Evolutionary conservation across 805 yeast genomes (phyloP), one percentile per base, ranked within the genome.

Genomic region (Peterozyma xylosa): DNA sequence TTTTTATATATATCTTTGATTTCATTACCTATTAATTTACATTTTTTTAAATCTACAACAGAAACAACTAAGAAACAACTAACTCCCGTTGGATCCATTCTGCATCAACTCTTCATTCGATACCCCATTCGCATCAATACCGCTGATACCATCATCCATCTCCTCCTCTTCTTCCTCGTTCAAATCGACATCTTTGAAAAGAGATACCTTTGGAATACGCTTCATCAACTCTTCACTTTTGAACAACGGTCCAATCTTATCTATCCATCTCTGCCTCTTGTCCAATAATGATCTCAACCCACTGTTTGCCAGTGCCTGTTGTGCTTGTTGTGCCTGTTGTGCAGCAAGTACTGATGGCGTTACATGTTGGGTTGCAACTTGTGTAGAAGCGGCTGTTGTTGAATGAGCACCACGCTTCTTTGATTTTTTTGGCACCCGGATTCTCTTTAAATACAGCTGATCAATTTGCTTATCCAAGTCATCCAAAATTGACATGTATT

Each of bases 401-500:
- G 52, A 32, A 38, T 57, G 45, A 39, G 53, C 43, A 18, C 63
- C 67, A 49, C 68, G 67, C 64, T 80, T 82, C 64, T 79, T 79
- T 52, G 76, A 70, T 57, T 76, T 78, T 55, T 74, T 84, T 45
- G 88, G 81, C 7, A 80, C 87, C 53, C 89, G 79, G 45, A 85
- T 74, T 47, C 97, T 71, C 60, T 89, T 85, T 50, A 85, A 66
- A 58, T 90, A 93, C 16, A 95, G 90, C 60, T 87, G 97, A 59
- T 93, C 99, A 33, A 93, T 90, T 63, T 93, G 99, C 60, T 91
- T 93, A 60, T 93, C 97, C 52, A 93, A 70, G 58, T 93, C 98
- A 45, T 93, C 98, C 47, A 89, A 63, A 42, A 93, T 90, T 11
- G 91, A 84, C 46, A 82, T 71, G 60, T 87, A 93, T 60, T 93